phyloP scores from a whole-genome alignment of 495 filamentous ascomycete genomes.

The Aspergillus heteromorphus region DNA sequence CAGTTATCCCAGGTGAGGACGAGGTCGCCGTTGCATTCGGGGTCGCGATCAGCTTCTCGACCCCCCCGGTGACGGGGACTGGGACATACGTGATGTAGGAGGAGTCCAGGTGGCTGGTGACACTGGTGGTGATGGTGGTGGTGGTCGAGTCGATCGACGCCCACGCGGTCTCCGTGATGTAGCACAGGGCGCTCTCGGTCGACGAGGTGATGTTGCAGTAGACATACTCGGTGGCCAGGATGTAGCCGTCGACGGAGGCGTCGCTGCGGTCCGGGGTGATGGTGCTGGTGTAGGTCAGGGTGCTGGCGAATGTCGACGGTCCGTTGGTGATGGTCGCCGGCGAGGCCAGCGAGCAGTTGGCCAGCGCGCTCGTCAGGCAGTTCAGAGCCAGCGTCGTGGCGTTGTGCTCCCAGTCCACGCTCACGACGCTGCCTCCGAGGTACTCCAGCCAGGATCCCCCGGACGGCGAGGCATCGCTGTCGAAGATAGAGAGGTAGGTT shows the following conservation, averaged over 20 bases:
- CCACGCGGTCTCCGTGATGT: not conserved
- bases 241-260: not conserved
- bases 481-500: not conserved
- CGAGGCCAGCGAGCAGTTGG: not conserved
- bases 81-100: not conserved
- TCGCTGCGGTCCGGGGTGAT: not conserved
- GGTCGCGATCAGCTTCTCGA: not conserved
- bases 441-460: not conserved
- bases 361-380: not conserved
- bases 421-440: not conserved
- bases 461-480: not conserved
- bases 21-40: not conserved
- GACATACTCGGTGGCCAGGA: not conserved
- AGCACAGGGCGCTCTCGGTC: not conserved
- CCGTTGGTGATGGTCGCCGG: not conserved
- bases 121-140: not conserved
- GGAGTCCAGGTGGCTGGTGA: not conserved
- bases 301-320: not conserved
- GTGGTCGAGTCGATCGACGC: not conserved
- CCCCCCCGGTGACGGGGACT: not conserved
- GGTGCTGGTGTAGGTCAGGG: not conserved
- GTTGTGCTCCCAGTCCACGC: not conserved
- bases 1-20: not conserved
- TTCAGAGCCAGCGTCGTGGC: not conserved
- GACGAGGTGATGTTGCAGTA: not conserved